Evolutionary conservation across 2,329 filamentous ascomycete genomes (phyloP).

Genomic region (Escovopsis sp.): DNA sequence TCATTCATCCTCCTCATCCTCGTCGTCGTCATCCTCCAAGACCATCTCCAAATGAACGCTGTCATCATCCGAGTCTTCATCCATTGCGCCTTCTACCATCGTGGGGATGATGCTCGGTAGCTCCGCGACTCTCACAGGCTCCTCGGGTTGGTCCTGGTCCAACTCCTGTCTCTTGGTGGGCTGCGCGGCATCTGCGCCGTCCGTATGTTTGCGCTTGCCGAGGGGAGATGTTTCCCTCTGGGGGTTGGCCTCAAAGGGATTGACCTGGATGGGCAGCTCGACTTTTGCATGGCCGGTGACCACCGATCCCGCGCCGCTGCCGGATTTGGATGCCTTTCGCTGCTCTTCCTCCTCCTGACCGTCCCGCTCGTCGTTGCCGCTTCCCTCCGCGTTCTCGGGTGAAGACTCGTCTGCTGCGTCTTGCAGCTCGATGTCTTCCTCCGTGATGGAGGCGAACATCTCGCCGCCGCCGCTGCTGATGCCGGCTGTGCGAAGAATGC

Average conservation of each 20-base stretch:
- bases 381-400: constrained; percentile 7
- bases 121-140: constrained; percentile 1
- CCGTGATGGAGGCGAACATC: constrained; percentile 14
- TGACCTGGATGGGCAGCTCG: constrained; percentile 16
- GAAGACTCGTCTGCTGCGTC: constrained; percentile 21
- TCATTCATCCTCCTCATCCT: constrained; percentile 11
- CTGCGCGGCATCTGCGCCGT: constrained; percentile 18
- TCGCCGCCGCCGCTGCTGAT: constrained; percentile 12
- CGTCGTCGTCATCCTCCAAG: constrained; percentile 32
- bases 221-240: constrained; percentile 14
- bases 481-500: constrained; percentile 33
- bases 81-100: constrained; percentile 5
- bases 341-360: constrained; percentile 12
- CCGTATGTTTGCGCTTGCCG: constrained; percentile 22
- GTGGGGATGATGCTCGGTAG: constrained; percentile 9
- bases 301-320: constrained; percentile 4
- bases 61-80: constrained; percentile 19
- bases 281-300: constrained; percentile 11
- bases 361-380: too few relatives aligned
- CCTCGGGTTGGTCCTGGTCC: constrained; percentile 13
- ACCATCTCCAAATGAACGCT: constrained; percentile 45
- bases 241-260: constrained; percentile 20
- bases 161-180: constrained; percentile 25
- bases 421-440: constrained; percentile 22
- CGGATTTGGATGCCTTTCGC: not conserved